Base-by-base conservation (phyloP, 768 basidiomycete genomes). In the Dentipellis sp. region DNA sequence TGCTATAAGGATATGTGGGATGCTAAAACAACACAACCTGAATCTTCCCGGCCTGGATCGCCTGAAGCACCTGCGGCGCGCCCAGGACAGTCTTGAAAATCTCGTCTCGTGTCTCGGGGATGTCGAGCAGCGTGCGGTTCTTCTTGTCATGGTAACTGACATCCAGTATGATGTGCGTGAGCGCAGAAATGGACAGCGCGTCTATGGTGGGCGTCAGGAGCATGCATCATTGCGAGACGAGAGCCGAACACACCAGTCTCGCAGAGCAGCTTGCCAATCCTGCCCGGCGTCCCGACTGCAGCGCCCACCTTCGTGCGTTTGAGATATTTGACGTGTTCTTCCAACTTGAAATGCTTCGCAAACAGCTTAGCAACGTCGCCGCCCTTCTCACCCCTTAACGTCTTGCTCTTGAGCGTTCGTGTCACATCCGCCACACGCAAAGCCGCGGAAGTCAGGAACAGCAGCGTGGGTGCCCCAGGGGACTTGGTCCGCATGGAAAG, bases 361-460 rank as follows among this genome's bases (percentile, higher is more conserved):
- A 98, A 98, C 23, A 99, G 80, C 69, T 97, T 97, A 19, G 89
- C 94, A 35, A 97, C 86, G 61, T 95, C 91, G 10, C 90, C 92
- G 55, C 90, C 85, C 66, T 91, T 94, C 21, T 89, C 85, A 37
- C 88, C 86, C 55, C 82, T 75, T 52, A 91, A 74, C 59, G 71
- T 79, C 69, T 79, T 82, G 69, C 84, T 78, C 68, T 79, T 85
- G 54, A 93, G 75, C 53, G 81, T 73, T 57, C 91, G 75, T 38
- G 89, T 87, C 17, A 93, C 80, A 69, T 97, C 92, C 52, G 84
- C 86, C n/a, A 93, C 94, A 52, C 95, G 81, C 37, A 97, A 76
- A 4, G 95, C 95, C n/a, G 94, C 91, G 23, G 85, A 83, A 14
- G 91, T 79, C 47, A 98, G 68, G 65, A 92, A 88, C 11, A 99